Conservation (phyloP, 202 grass and related monocot genomes). For the Elaeis oleifera region DNA sequence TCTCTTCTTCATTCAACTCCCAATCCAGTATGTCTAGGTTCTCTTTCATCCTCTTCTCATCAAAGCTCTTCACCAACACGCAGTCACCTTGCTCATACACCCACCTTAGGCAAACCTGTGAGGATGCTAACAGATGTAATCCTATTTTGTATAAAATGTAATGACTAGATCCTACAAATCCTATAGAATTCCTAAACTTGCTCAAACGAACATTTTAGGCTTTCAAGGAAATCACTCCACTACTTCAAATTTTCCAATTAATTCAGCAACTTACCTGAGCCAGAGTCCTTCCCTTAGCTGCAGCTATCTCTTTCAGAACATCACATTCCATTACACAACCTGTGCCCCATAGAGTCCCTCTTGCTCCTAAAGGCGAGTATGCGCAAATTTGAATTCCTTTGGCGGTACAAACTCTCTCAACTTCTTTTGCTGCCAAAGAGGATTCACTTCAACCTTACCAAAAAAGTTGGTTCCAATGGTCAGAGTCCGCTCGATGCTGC, state of each 20-base stretch:
- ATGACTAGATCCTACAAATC: too few species aligned
- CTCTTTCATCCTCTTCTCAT: conserved; percentile 11
- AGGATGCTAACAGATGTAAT: too few species aligned
- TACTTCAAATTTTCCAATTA: too few species aligned
- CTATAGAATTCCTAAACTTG: too few species aligned
- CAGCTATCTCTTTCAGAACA: conserved; percentile 54
- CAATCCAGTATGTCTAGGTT: conserved; percentile 13
- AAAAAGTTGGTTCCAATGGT: too few species aligned
- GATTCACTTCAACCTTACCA: conserved; percentile 76
- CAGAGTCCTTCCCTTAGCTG: conserved; percentile 47
- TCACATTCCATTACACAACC: conserved; percentile 51
- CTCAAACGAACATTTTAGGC: too few species aligned
- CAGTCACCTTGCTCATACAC: conserved; percentile 15
- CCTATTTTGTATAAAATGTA: too few species aligned
- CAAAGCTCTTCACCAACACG: conserved; percentile 10
- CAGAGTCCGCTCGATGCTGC: too few species aligned
- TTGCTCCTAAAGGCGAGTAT: conserved; percentile 70
- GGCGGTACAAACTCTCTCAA: conserved; percentile 48
- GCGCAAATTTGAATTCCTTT: conserved; percentile 59
- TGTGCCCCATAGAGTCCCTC: conserved; percentile 65
- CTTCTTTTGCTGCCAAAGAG: conserved; percentile 75
- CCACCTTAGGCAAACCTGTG: conserved; percentile 12
- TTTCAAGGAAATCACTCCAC: too few species aligned
- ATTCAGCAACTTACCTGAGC: conserved; percentile 31
- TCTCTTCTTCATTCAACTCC: conserved; percentile 3